Base-by-base conservation (phyloP, 176 grass and related monocot species). In the Cymbopogon citratus region DNA sequence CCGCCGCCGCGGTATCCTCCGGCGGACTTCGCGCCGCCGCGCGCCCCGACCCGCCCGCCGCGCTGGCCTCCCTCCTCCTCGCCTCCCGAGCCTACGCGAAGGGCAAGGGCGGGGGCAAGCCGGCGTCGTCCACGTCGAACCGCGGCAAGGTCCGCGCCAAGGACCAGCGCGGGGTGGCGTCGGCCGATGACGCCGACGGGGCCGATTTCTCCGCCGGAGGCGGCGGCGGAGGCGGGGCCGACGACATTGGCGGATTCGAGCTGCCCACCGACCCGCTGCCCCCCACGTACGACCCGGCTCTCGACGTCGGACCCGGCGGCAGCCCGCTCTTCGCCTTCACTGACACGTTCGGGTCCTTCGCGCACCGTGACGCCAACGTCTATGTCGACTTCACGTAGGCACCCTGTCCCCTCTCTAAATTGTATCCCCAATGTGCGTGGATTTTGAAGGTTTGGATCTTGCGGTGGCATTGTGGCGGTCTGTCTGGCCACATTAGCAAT, bases 311-410 rank as follows among this genome's bases (percentile, higher is more conserved):
- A 18, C 90, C 96, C 4, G 74, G 77, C n/a, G 89, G 92, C 28
- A 88, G 90, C 18, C 92, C 90, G 62, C 96, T 98, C 73, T 98
- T 98, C 56, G 66, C 92, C 73, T 91, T 91, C 73, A 90, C 92
- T 34, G 80, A 91, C 28, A 89, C 90, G 29, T 98, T 98, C 64
- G 85, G 82, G 24, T 79, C 85, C 2, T 89, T 98, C 59, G 27
- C 76, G 9, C 85, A 89, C 66, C 87, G 84, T 35, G 85, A 94
- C 29, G 72, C 87, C 48, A 86, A 76, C 38, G 73, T 80, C 63
- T 98, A 98, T 61, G 88, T 98, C 7, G 96, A 98, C 72, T 91
- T 98, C 87, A 90, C 80, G 96, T 98, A 63, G 1, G 2, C 26
- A 35, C 51, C 41, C 12, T 12, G 8, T 62, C 25, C 10, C n/a